Evolutionary conservation across 106 monocot genomes (phyloP).

Genomic region (Platanthera zijinensis): DNA sequence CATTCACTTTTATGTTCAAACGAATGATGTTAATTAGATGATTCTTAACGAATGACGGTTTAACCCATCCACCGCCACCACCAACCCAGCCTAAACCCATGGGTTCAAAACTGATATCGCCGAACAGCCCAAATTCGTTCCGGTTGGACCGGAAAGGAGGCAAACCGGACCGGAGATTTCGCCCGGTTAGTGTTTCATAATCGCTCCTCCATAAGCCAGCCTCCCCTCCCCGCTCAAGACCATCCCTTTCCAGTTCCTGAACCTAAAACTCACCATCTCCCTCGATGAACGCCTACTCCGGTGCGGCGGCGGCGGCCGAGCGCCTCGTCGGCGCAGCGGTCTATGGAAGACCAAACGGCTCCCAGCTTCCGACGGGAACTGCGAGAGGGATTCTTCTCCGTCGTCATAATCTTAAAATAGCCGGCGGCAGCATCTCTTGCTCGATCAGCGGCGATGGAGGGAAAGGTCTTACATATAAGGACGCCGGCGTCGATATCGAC

Average conservation of each 20-base stretch:
- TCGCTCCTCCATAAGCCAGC: neutral
- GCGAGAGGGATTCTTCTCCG: neutral
- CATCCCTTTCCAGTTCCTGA: neutral
- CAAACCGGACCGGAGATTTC: no score
- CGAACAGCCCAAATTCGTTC: no score
- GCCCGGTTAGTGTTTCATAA: no score
- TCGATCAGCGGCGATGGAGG: neutral
- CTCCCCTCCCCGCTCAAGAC: neutral
- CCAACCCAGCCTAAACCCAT: no score
- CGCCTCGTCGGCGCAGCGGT: neutral
- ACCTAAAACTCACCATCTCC: neutral
- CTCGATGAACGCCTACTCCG: conserved; percentile 3
- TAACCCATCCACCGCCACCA: no score
- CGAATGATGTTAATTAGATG: no score
- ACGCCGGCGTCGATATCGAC: conserved; percentile 81
- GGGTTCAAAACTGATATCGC: no score
- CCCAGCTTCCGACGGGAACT: neutral
- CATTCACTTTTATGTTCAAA: no score
- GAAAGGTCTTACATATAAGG: conserved; percentile 64
- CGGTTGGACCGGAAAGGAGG: no score
- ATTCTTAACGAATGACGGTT: no score
- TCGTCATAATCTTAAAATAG: neutral
- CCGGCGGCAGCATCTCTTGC: conserved; percentile 1
- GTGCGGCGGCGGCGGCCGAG: neutral
- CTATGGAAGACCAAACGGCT: no score